Base-by-base conservation (phyloP, 306 rosid genomes). In the Cucurbita ficifolia region DNA sequence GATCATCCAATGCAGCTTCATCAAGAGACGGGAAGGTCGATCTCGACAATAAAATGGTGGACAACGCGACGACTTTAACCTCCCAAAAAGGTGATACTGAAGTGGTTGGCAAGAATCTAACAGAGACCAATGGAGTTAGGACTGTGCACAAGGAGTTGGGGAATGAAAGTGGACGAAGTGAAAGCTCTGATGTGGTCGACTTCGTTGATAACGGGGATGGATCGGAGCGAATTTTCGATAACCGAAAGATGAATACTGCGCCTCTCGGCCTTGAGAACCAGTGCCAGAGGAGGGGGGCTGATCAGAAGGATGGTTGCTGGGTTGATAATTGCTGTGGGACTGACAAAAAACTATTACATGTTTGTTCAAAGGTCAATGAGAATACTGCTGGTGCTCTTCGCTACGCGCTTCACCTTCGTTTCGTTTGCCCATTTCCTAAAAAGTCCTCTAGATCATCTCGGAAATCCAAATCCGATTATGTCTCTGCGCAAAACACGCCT, bases 331-430 rank as follows among this genome's bases (percentile, higher is more conserved):
- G 86, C 78, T 78, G 83, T 78, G 95, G 70, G 74, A 75, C 87
- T 54, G 80, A 81, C 60, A 87, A 79, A 75, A 76, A 87, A 67
- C 70, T 70, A 55, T 16, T 54, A 6, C 84, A 82, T 75, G 80
- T 77, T 8, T 82, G 88, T 83, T 79, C 79, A 39, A 90, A 85
- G 75, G 81, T 79, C 69, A 92, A 89, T 40, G 92, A 86, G 76
- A 87, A 74, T 56, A 75, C 78, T 55, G 83, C 85, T 5, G 86
- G 96, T 22, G 96, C 91, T 12, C 88, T 95, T 43, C 99, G 96
- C 17, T 95, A 95, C 67, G 97, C 97, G 18, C 96, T 95, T 76
- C 99, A 95, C 82, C 97, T 95, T 39, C 96, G 97, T 3, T 95
- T 95, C 80, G 63, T 84, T 18, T 95, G 99, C 72, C 97, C 97